These are phyloP conservation scores for Platanthera zijinensis DNA, from an alignment of 106 monocot species.

Conservation along the genomic window DNA sequence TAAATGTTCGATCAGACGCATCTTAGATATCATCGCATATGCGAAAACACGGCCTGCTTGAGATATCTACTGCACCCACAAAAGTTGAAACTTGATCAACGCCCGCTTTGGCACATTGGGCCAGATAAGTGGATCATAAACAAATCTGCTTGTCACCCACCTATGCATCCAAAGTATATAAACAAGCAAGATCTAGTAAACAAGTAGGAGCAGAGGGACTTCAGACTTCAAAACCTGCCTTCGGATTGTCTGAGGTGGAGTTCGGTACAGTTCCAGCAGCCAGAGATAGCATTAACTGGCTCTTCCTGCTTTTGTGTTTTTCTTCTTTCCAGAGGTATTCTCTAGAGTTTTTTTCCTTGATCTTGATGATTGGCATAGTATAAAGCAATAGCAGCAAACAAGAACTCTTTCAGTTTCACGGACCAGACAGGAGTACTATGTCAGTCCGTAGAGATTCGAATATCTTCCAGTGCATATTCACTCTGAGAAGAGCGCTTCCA, in stretches of 20 bases:
- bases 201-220: background rate
- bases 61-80: background rate
- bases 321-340: too few species aligned
- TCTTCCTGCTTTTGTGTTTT: background rate
- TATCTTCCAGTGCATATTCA: background rate
- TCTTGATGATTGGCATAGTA: too few species aligned
- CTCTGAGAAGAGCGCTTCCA: background rate
- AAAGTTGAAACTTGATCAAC: background rate
- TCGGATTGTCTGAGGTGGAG: background rate
- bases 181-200: background rate
- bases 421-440: too few species aligned
- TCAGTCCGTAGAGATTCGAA: too few species aligned
- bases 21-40: background rate
- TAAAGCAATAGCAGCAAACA: too few species aligned
- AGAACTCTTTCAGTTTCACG: too few species aligned
- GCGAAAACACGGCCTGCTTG: background rate
- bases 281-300: background rate
- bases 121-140: background rate
- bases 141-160: background rate
- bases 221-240: background rate
- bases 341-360: too few species aligned
- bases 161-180: background rate
- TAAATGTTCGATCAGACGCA: too few species aligned
- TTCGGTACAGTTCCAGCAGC: background rate
- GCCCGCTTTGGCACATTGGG: background rate